Conservation (phyloP, 805 yeast genomes). For the Yarrowia deformans region DNA sequence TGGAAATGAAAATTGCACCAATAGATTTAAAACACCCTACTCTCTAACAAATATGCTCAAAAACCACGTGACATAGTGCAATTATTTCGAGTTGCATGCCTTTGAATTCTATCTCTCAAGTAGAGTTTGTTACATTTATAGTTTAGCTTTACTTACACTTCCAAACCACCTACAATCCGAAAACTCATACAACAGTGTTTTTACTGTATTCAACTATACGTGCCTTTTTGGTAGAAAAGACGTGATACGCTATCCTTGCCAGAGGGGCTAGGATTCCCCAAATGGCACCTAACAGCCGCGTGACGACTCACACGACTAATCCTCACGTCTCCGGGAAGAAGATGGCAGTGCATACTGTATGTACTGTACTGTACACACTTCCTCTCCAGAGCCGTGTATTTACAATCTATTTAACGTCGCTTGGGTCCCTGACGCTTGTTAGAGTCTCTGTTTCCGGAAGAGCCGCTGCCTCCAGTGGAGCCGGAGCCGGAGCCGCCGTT, state of each 20-base stretch:
- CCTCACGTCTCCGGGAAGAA: not conserved
- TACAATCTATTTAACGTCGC: constrained; percentile 35
- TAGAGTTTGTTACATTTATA: too few species aligned
- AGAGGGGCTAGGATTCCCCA: not conserved
- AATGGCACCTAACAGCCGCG: constrained; percentile 3
- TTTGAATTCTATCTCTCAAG: too few species aligned
- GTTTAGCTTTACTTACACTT: too few species aligned
- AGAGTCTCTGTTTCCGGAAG: constrained; percentile 35
- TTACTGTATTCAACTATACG: constrained; percentile 4
- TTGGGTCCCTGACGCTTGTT: constrained; percentile 38
- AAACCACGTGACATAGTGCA: too few species aligned
- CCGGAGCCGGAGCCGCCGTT: not conserved
- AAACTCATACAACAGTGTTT: not conserved
- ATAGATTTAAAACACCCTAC: too few species aligned
- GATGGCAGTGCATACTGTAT: not conserved
- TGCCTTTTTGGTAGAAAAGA: not conserved
- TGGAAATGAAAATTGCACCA: too few species aligned
- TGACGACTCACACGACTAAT: constrained; percentile 3
- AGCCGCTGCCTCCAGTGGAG: not conserved
- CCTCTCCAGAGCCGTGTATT: not conserved
- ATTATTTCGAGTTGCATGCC: too few species aligned
- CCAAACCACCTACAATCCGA: too few species aligned
- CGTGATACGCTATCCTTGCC: not conserved
- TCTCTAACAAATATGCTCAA: too few species aligned
- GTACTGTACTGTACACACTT: not conserved